Conservation (phyloP, 768 basidiomycete species). For the Porphyrellus cyaneotinctus region DNA sequence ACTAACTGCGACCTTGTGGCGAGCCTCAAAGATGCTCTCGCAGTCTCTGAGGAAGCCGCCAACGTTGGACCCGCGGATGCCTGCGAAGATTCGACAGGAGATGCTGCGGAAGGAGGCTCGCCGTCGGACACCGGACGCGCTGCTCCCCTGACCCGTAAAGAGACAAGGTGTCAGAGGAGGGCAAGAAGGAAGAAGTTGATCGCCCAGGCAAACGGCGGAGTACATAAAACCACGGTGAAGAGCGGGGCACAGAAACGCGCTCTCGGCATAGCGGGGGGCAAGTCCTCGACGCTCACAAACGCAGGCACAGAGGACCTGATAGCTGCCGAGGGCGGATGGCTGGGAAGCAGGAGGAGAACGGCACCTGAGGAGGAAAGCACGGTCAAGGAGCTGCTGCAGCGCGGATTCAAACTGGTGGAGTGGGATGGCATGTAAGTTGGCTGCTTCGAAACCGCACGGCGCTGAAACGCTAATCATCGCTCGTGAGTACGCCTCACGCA, state of each 20-base stretch:
- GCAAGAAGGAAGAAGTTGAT: not conserved
- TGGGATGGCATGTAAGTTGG: conserved; percentile 4
- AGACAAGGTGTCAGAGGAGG: not conserved
- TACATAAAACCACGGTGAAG: not conserved
- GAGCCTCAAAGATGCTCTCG: too few relatives aligned
- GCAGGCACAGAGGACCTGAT: not conserved
- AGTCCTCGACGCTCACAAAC: not conserved
- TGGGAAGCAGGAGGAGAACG: not conserved
- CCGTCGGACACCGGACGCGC: not conserved
- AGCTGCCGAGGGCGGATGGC: not conserved
- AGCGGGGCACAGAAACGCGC: not conserved
- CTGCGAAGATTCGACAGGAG: too few relatives aligned
- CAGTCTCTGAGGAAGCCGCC: too few relatives aligned
- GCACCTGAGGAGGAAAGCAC: not conserved
- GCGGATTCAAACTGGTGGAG: not conserved
- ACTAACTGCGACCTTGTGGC: too few relatives aligned
- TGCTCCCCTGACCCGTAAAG: not conserved
- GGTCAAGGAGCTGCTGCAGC: not conserved
- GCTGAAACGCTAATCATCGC: not conserved
- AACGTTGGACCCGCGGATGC: too few relatives aligned
- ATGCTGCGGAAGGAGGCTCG: too few relatives aligned
- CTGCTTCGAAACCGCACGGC: too few relatives aligned
- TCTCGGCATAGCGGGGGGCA: too few relatives aligned
- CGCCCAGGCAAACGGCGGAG: not conserved
- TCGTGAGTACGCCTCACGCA: not conserved